Evolutionary conservation across 441 rosid genomes (phyloP), one percentile per base, ranked within the genome.

Genomic region (Adansonia grandidieri): DNA sequence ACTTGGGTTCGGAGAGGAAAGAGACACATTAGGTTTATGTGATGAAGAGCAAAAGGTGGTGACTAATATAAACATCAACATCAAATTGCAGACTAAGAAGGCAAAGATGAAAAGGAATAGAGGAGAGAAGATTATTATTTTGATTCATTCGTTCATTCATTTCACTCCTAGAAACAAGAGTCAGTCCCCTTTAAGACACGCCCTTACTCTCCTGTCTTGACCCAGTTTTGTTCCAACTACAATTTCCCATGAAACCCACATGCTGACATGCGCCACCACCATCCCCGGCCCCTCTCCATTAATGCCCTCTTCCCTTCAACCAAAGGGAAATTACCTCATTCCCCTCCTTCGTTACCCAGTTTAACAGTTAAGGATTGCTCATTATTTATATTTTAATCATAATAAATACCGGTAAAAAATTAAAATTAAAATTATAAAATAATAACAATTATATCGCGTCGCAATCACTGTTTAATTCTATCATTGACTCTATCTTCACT

Each of bases 141-240:
- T 37, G 5, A 37, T 37, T 37, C 42, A 1, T 37, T 37, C 42
- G 53, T 11, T 50, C 5, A 50, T 50, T 50, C 40, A 61, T 22
- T 60, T 32, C 20, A 60, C 22, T 10, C 65, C 65, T 61, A 28
- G 65, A 61, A 22, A 61, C 65, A 22, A 61, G 65, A 61, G 65
- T 24, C 65, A 24, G 28, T 24, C 28, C 65, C 65, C 65, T 40
- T 10, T 61, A 61, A 61, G 65, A 61, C 40, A 24, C 65, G 65
- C 65, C 65, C 40, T 61, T 37, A 60, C 65, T 37, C 28, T 24
- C 28, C 42, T 2, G 42, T 37, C 42, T 4, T 37, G 42, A 37
- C 65, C 37, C 22, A 3, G 10, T 60, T 24, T 11, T 13, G 53
- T 9, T 20, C 65, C 40, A 22, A 24, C 40, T 61, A 24, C 65